Base-by-base conservation (phyloP, 371 early-diverging fungal genomes). In the Apophysomyces elegans region DNA sequence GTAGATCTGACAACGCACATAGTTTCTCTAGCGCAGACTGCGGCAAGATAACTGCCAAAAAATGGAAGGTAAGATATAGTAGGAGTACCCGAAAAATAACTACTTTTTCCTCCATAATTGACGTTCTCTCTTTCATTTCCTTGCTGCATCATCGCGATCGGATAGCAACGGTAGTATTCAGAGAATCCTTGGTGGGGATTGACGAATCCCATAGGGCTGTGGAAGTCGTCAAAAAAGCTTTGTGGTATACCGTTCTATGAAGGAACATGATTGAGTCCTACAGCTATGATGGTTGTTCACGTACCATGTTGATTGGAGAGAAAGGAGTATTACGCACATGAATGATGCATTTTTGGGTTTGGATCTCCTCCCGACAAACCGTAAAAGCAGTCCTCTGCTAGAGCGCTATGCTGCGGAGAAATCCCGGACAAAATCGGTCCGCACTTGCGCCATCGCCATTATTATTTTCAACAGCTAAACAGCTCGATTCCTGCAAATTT, bases 41-140 rank as follows among this genome's bases (percentile, higher is more conserved):
- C 7, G 98, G 98, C 64, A 98, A 73, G 63, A 98, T 85, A 64
- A 96, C 94, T 94, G 70, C 4, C 37, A 14, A 5, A 35, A 7
- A 35, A 59, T 32, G 37, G 61, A 11, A n/a, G 26, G 59, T n/a
- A 45, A 45, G 61, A 58, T 35, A 61, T 26, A 45, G 18, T 36
- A n/a, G 18, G 4, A 16, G 9, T 13, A 26, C 32, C 35, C 35
- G 37, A 54, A 26, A n/a, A 16, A 41, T 16, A 64, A 66, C 59
- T 81, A 95, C 95, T 91, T 78, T 94, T 94, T 63, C 93, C 93
- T 37, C 96, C 94, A 66, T 84, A 90, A 67, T 93, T 93, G 7
- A 91, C 88, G 39, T 87, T 90, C 37, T 88, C 90, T 69, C 93
- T 81, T 26, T 90, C 90, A 63, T 86, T 86, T 9, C 91, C 90